These are phyloP conservation scores for Populus hybrid DNA, from an alignment of 441 rosid species.

Conservation along the genomic window DNA sequence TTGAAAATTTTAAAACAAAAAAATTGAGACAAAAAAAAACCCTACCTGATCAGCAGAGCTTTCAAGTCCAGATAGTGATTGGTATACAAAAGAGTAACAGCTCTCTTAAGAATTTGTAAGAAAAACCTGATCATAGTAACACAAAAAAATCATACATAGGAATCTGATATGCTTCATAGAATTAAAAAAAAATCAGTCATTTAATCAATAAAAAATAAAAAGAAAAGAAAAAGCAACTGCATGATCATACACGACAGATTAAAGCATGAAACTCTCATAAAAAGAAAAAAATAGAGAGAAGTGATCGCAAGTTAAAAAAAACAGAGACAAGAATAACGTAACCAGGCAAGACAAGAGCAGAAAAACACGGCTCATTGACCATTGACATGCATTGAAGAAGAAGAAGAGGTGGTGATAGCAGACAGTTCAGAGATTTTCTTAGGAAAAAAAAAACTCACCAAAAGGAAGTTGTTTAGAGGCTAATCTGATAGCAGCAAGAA, in stretches of 20 bases:
- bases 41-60: slow-evolving; percentile 30
- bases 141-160: not conserved
- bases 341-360: not conserved
- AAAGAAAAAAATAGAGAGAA: not conserved
- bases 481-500: slow-evolving; percentile 2
- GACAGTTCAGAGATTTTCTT: not conserved
- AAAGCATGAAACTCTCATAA: not conserved
- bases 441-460: no score
- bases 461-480: not conserved
- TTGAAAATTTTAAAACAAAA: not conserved
- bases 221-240: not conserved
- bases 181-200: not conserved
- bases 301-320: not conserved
- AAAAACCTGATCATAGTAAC: slow-evolving; percentile 25
- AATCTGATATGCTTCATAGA: not conserved
- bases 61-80: slow-evolving; percentile 11
- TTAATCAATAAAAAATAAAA: slow-evolving; percentile 3
- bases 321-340: not conserved
- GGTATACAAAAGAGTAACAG: not conserved
- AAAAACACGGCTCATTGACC: not conserved
- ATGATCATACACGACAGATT: slow-evolving; percentile 1
- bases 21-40: not conserved
- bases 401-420: not conserved
- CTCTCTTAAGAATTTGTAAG: slow-evolving; percentile 17
- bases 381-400: not conserved